Conservation (phyloP, 2,329 filamentous ascomycete genomes). For the Elsinoe ampelina region DNA sequence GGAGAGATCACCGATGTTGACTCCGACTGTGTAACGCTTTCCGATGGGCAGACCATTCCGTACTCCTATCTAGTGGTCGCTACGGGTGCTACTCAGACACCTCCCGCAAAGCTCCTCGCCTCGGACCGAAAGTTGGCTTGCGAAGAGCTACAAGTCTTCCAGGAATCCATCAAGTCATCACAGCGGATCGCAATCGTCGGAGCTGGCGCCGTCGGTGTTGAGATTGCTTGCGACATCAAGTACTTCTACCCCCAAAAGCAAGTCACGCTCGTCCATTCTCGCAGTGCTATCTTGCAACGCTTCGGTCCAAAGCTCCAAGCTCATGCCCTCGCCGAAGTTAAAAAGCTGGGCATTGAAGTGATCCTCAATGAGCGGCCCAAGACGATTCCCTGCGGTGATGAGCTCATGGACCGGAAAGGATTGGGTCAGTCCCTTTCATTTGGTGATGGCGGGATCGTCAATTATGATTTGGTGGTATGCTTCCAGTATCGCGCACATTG, state of each 20-base stretch:
- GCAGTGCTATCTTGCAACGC: slow-evolving; percentile 43
- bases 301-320: slow-evolving; percentile 38
- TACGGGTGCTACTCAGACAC: slow-evolving; percentile 11
- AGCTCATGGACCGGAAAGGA: slow-evolving; percentile 1
- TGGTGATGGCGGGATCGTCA: slow-evolving; percentile 17
- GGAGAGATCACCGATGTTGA: not conserved
- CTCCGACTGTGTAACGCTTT: not conserved
- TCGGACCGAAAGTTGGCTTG: slow-evolving; percentile 3
- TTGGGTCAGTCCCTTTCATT: slow-evolving; percentile 18
- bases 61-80: slow-evolving; percentile 7
- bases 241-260: slow-evolving; percentile 46
- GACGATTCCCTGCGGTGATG: not conserved
- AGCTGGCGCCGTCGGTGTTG: slow-evolving; percentile 53
- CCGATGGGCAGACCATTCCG: not conserved
- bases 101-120: slow-evolving; percentile 9
- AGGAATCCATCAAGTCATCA: not conserved
- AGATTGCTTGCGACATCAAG: slow-evolving; percentile 53
- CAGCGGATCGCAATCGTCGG: slow-evolving; percentile 29
- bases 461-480: slow-evolving; percentile 38
- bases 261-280: slow-evolving; percentile 50
- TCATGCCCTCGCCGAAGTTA: slow-evolving; percentile 34
- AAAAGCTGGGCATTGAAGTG: slow-evolving; percentile 40
- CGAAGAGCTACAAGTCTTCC: slow-evolving; percentile 6
- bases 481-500: slow-evolving; percentile 27
- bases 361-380: slow-evolving; percentile 34